These are phyloP conservation scores for Huntiella omanensis DNA, from an alignment of 2,329 filamentous ascomycete genomes.

Conservation along the genomic window DNA sequence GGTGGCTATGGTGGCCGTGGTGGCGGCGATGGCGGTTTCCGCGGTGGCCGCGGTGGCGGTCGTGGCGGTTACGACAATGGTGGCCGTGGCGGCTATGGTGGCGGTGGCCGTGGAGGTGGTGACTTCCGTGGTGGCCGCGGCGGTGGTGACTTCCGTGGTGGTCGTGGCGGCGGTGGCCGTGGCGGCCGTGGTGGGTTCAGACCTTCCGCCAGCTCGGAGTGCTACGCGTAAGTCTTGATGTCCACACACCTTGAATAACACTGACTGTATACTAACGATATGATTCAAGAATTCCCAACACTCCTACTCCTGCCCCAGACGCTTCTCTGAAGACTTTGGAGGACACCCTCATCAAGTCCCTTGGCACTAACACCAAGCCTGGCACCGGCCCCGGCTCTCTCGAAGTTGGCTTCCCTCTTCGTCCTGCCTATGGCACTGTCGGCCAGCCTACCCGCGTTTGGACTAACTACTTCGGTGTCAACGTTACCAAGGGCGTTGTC, in stretches of 20 bases:
- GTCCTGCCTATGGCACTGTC: conserved; percentile 29
- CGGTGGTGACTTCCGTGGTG: conserved; percentile 13
- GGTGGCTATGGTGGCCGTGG: conserved; percentile 14
- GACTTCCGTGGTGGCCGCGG: conserved; percentile 11
- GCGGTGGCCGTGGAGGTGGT: conserved; percentile 15
- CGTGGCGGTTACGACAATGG: conserved; percentile 13
- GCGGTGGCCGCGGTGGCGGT: conserved; percentile 12
- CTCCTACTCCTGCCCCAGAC: conserved; percentile 15
- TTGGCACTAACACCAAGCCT: conserved; percentile 20
- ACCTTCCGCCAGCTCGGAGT: conserved; percentile 13
- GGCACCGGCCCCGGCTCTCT: conserved; percentile 8
- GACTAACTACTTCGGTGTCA: conserved; percentile 35
- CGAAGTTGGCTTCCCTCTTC: conserved; percentile 21
- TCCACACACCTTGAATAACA: background rate
- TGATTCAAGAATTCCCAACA: conserved; percentile 10
- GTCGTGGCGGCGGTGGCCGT: conserved; percentile 12
- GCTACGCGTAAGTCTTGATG: conserved; percentile 11
- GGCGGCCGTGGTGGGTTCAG: conserved; percentile 14
- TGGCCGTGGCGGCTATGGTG: conserved; percentile 12
- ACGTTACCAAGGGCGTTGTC: conserved; percentile 17
- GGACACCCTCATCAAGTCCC: conserved; percentile 18
- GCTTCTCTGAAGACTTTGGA: conserved; percentile 20
- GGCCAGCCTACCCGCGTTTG: conserved; percentile 28
- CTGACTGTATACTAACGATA: conserved; percentile 1
- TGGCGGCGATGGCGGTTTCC: conserved; percentile 9